Conservation (phyloP, 2,329 filamentous ascomycete species). For the Metarhizium brunneum region DNA sequence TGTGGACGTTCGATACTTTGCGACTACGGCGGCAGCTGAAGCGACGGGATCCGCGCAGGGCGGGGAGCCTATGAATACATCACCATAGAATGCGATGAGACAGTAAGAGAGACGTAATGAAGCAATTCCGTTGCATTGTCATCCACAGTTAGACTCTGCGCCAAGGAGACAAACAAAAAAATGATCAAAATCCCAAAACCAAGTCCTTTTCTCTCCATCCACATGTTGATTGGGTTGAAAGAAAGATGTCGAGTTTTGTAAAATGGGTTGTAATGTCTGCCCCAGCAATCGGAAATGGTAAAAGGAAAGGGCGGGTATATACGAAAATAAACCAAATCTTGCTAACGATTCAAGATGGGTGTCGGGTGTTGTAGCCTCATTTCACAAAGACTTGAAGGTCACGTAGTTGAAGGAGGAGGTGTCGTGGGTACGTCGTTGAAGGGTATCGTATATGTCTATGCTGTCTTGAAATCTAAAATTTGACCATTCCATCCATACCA, state of each 20-base stretch:
- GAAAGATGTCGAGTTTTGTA: background rate
- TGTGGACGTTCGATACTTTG: constrained; percentile 96
- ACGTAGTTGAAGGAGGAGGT: background rate
- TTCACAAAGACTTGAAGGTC: background rate
- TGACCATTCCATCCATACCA: background rate
- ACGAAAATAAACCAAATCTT: background rate
- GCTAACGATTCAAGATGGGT: background rate
- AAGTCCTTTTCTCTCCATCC: background rate
- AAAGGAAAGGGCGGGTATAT: background rate
- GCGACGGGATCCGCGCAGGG: constrained; percentile 36
- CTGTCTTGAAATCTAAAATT: background rate
- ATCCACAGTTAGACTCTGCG: constrained; percentile 1
- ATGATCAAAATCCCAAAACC: background rate
- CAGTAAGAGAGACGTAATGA: constrained; percentile 32
- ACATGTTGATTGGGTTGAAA: background rate
- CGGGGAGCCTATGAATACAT: constrained; percentile 56
- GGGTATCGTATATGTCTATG: background rate
- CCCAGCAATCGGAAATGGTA: background rate
- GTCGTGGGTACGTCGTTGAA: background rate
- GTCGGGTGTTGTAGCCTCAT: background rate
- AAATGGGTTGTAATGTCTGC: background rate
- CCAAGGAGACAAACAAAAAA: background rate
- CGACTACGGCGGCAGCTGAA: constrained; percentile 71
- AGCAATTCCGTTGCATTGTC: constrained; percentile 39
- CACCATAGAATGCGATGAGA: constrained; percentile 42